Base-by-base conservation (phyloP, 2,329 filamentous ascomycete species). In the Alternaria triticina region DNA sequence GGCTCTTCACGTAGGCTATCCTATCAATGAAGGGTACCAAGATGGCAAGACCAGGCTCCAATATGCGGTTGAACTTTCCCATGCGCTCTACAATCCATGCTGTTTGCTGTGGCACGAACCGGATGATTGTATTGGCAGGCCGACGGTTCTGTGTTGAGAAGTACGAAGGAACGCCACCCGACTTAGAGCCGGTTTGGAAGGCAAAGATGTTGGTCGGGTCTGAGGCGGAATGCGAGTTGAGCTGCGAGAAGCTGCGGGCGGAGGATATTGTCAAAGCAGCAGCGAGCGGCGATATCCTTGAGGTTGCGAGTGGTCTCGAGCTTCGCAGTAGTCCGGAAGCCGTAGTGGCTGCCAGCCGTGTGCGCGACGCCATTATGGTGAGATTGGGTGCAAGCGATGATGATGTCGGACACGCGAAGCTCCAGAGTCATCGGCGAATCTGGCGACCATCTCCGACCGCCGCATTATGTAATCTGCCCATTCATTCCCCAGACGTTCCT, bases 31-130 rank as follows among this genome's bases (percentile, higher is more conserved):
- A 91, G 2, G 96, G 96, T 58, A 96, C 86, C 71, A 99, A 83
- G 67, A 99, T 87, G 22, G 96, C 94, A 66, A 99, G 85, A 61
- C 96, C 96, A 4, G 96, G 96, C 74, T 97, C 89, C 54, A 99
- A 85, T 75, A 99, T 97, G 64, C 94, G 88, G 83, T 93, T 91
- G 84, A 97, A 99, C 82, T 94, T 96, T 75, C 96, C 96, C 96
- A 99, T 99, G 77, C 96, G 94, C 87, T 99, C 96, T 61, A 99
- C 96, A 63, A 99, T 95, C 96, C 96, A 99, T 80, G 96, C 96
- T 73, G 95, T 98, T 85, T 99, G 96, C 83, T 99, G 96, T n/a
- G 96, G 96, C 45, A 99, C 96, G 82, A 98, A 99, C 64, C 95
- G 93, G 74, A 99, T 86, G 67, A 99, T 86, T 5, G 96, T 99